These are phyloP conservation scores for Pseudogymnoascus verrucosus DNA, from an alignment of 2,329 filamentous ascomycete genomes.

Conservation along the genomic window DNA sequence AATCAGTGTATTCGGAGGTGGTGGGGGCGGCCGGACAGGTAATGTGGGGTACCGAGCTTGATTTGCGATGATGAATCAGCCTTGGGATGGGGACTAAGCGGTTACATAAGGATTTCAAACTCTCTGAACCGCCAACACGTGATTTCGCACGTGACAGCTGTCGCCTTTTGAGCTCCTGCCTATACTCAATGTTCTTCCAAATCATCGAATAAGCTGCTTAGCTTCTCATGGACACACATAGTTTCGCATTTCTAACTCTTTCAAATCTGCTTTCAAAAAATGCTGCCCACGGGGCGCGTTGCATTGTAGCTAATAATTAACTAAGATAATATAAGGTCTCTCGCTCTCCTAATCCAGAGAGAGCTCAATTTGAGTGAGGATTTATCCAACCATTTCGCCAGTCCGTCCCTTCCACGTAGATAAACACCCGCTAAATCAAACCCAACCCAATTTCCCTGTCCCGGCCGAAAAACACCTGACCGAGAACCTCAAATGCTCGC, in stretches of 20 bases:
- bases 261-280: neutral
- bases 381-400: neutral
- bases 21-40: neutral
- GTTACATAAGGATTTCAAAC: neutral
- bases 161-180: too few species aligned
- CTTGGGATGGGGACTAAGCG: neutral
- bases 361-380: conserved; percentile 1
- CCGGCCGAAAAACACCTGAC: neutral
- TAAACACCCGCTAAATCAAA: conserved; percentile 5
- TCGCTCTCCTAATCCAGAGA: neutral
- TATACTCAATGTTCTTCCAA: too few species aligned
- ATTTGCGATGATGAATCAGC: conserved; percentile 7
- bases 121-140: neutral
- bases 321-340: neutral
- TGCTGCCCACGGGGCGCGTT: neutral
- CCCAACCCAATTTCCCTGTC: neutral
- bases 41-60: neutral
- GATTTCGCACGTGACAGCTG: neutral
- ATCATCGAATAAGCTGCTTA: neutral
- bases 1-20: neutral
- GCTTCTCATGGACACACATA: neutral
- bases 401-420: neutral
- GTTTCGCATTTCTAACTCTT: neutral
- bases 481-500: neutral
- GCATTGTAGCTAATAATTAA: neutral